Evolutionary conservation across 306 rosid genomes (phyloP).

Genomic region (Potentilla sterilis): DNA sequence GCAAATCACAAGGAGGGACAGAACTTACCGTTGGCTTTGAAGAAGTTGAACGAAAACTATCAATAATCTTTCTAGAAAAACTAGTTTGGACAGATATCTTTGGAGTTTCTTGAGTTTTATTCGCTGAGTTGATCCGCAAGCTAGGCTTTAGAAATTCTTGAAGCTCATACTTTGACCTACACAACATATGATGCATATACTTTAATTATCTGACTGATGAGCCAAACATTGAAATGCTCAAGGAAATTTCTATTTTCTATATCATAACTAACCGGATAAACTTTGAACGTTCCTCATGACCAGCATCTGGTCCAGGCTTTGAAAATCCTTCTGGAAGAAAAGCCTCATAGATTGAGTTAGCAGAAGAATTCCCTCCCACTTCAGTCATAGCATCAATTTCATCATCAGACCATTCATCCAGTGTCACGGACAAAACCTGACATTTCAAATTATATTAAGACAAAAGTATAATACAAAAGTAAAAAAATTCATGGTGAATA

Average conservation of each 20-base stretch:
- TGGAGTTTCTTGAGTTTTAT: constrained; percentile 9
- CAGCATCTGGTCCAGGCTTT: constrained; percentile 79
- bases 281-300: constrained; percentile 64
- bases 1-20: constrained; percentile 20
- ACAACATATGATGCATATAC: constrained; percentile 23
- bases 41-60: constrained; percentile 53
- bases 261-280: constrained; percentile 68
- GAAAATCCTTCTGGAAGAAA: constrained; percentile 71
- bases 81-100: constrained; percentile 49
- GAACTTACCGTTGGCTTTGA: constrained; percentile 56
- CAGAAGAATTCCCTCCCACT: constrained; percentile 94
- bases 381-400: constrained; percentile 91
- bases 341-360: constrained; percentile 93
- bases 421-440: constrained; percentile 88
- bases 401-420: constrained; percentile 97
- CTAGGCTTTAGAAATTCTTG: constrained; percentile 95
- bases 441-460: constrained; percentile 24
- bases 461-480: background rate
- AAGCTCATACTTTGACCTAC: constrained; percentile 83
- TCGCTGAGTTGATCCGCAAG: constrained; percentile 67
- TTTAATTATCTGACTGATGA: constrained; percentile 21
- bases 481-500: background rate
- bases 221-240: constrained; percentile 10
- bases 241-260: background rate
- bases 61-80: constrained; percentile 50